These are phyloP conservation scores for Microcos paniculata DNA, from an alignment of 345 rosid species.

Conservation along the genomic window DNA sequence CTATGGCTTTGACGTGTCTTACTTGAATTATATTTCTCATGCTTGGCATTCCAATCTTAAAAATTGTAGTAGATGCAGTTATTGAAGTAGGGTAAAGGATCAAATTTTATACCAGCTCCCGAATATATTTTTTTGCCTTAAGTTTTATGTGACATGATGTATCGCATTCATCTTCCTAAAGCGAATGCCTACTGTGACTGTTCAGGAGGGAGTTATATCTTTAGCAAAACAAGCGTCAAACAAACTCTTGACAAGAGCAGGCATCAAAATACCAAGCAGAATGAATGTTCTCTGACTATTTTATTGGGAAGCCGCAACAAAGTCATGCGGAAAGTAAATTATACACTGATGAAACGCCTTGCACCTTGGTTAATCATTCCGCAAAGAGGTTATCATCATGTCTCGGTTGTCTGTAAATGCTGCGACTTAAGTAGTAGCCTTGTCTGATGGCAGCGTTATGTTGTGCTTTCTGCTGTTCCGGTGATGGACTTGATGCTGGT, in stretches of 20 bases:
- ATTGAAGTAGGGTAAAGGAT: neutral
- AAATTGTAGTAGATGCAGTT: neutral
- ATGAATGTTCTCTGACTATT: conserved; percentile 45
- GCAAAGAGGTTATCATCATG: neutral
- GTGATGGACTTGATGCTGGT: too few species aligned
- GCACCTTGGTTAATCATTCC: neutral
- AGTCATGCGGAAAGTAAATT: neutral
- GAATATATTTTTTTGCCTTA: neutral
- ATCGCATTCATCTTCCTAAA: neutral
- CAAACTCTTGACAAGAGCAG: conserved; percentile 48
- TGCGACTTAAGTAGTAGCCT: neutral
- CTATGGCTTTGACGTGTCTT: neutral
- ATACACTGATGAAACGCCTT: neutral
- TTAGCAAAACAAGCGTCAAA: conserved; percentile 47
- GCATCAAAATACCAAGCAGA: conserved; percentile 43
- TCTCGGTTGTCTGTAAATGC: neutral
- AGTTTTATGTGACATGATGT: neutral
- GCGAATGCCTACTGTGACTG: neutral
- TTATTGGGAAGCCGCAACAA: neutral
- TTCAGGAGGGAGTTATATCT: conserved; percentile 41
- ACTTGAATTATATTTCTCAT: neutral
- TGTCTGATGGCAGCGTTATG: neutral
- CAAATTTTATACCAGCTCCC: neutral
- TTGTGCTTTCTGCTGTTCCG: too few species aligned
- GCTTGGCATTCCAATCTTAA: neutral